Evolutionary conservation across 2,329 filamentous ascomycete species (phyloP).

Genomic region (Penicillium sp.): DNA sequence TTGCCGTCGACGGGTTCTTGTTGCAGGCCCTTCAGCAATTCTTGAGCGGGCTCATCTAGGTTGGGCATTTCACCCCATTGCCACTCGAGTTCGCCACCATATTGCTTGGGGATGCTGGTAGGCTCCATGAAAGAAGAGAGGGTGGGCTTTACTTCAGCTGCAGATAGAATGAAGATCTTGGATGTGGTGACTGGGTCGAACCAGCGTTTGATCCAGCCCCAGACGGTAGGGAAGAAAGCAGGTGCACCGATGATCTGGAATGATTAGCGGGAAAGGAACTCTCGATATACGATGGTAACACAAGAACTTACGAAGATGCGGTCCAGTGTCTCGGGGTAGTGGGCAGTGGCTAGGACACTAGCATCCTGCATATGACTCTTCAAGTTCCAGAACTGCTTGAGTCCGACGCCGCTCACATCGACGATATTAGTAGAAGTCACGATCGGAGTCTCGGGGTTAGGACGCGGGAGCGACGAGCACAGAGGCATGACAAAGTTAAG

Average conservation of each 20-base stretch:
- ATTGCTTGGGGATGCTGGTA: constrained; percentile 83
- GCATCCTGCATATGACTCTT: constrained; percentile 94
- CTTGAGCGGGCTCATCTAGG: constrained; percentile 61
- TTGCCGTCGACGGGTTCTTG: constrained; percentile 29
- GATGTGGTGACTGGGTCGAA: constrained; percentile 92
- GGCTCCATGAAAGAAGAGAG: constrained; percentile 81
- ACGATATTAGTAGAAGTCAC: constrained; percentile 94
- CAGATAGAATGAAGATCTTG: constrained; percentile 89
- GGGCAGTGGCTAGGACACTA: constrained; percentile 82
- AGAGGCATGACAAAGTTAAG: constrained; percentile 85
- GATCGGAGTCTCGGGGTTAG: constrained; percentile 79
- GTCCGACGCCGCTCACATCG: constrained; percentile 82
- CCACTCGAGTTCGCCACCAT: constrained; percentile 86
- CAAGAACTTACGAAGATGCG: constrained; percentile 66
- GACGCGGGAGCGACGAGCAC: constrained; percentile 77
- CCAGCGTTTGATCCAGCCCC: constrained; percentile 95
- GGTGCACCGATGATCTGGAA: constrained; percentile 81
- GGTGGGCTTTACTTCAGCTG: constrained; percentile 74
- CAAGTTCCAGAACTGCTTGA: constrained; percentile 96
- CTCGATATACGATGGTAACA: background rate
- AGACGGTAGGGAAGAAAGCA: constrained; percentile 83
- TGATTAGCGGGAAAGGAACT: background rate
- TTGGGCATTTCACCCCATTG: constrained; percentile 75
- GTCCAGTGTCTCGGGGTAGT: constrained; percentile 93
- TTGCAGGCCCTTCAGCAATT: constrained; percentile 37